phyloP scores from a whole-genome alignment of 2,329 filamentous ascomycete genomes.

The Cercospora nicotianae region DNA sequence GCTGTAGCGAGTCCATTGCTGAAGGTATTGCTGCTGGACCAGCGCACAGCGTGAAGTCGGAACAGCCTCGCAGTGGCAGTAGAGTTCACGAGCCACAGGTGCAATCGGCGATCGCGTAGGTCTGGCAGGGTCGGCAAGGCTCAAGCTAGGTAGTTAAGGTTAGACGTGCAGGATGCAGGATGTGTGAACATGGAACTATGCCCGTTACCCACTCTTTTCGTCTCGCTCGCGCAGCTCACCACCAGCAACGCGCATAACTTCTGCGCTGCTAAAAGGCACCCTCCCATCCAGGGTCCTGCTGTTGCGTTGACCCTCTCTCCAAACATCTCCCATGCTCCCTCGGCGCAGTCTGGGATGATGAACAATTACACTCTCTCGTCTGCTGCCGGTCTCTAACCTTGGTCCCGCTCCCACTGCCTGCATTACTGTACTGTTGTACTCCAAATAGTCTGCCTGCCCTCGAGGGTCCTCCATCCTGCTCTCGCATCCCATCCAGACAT shows the following conservation, averaged over 20 bases:
- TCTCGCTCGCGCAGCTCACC: constrained; percentile 1
- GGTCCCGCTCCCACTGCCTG: constrained; percentile 12
- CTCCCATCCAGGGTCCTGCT: constrained; percentile 14
- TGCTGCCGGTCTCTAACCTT: constrained; percentile 26
- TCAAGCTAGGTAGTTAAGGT: constrained; percentile 6
- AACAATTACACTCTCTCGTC: constrained; percentile 19
- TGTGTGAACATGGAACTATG: constrained; percentile 3
- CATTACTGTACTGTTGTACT: constrained; percentile 12
- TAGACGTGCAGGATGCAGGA: constrained; percentile 7
- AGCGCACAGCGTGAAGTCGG: not conserved
- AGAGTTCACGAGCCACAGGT: not conserved
- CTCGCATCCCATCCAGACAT: not conserved
- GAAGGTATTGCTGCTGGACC: not conserved
- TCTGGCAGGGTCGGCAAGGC: not conserved
- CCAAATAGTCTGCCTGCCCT: constrained; percentile 1
- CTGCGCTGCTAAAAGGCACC: not conserved
- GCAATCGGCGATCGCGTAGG: not conserved
- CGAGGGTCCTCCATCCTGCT: not conserved
- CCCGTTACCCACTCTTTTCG: constrained; percentile 1
- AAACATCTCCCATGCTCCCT: constrained; percentile 19
- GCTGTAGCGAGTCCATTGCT: not conserved
- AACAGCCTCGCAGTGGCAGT: not conserved
- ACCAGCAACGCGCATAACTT: not conserved
- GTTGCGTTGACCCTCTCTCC: constrained; percentile 17
- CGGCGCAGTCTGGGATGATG: constrained; percentile 24